Evolutionary conservation across 2,329 filamentous ascomycete genomes (phyloP), one percentile per base, ranked within the genome.

Genomic region (Calcarisporium arbuscula): DNA sequence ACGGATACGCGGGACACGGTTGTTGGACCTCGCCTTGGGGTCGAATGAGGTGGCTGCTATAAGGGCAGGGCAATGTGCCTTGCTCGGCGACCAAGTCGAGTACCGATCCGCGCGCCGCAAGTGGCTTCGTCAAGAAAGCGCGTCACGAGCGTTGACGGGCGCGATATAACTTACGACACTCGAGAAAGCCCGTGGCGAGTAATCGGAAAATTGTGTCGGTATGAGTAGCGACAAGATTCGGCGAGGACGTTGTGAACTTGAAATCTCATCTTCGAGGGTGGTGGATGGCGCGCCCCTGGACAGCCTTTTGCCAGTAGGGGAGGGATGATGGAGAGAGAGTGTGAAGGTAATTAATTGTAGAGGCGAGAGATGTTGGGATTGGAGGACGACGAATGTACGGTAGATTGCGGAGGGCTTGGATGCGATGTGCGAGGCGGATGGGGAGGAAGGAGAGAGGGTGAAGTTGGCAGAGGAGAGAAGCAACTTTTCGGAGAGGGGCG

Each of bases 371-470:
- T n/a, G n/a, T n/a, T n/a, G n/a, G n/a, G 48, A 98, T 88, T 56
- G 95, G 87, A 1, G 88, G 86, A 56, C 98, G 96, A 36, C 98
- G 90, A 45, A 98, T 96, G 61, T 90, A 98, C 0, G 92, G 92
- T 8, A 98, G 77, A 56, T 94, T 95, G 44, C 89, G 82, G 14
- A 98, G 70, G 28, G 88, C 87, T 58, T 95, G 85, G 45, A 98
- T 94, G 37, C 92, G 86, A 57, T 94, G 87, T 18, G 92, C 92
- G 18, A 98, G 80, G 23, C 92, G 86, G 32, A 92, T 85, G 11
- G 92, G 92, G 8, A 96, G 80, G 34, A 95, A 83, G 19, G 82
- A 85, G n/a, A n/a, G 46, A 96, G 82, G 10, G 92, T 94, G 65
- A 96, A 96, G 65, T 95, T 95, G 43, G 92, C 92, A 2, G 89